Evolutionary conservation across 352 stramenopile genomes (phyloP).

Genomic region (Globisporangium solare): DNA sequence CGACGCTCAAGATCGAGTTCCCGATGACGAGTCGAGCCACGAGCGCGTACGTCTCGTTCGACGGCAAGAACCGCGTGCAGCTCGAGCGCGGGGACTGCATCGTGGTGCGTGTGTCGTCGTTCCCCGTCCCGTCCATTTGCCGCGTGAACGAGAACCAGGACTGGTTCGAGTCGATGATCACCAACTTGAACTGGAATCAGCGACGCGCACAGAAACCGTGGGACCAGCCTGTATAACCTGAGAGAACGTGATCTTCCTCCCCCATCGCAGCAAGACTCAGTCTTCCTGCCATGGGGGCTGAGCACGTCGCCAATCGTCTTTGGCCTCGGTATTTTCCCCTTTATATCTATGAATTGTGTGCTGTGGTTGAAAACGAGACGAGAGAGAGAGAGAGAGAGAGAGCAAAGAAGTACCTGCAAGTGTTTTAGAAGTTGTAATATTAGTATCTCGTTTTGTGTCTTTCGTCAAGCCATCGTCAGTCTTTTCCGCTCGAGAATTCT

Average conservation of each 20-base stretch:
- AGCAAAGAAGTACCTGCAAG: neutral
- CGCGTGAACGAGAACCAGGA: conserved; percentile 87
- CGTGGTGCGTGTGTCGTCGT: conserved; percentile 84
- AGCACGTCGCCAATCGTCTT: neutral
- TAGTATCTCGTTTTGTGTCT: neutral
- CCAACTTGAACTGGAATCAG: conserved; percentile 92
- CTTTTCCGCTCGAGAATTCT: neutral
- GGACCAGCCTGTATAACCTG: conserved; percentile 17
- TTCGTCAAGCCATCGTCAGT: neutral
- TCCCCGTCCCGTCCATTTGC: conserved; percentile 84
- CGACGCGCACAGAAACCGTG: conserved; percentile 80
- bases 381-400: conserved; percentile 7
- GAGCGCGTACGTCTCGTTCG: conserved; percentile 87
- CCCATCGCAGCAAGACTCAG: too few species aligned
- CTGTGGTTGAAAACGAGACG: neutral
- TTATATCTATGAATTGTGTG: too few species aligned
- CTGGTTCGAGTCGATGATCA: conserved; percentile 91
- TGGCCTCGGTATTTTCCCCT: too few species aligned
- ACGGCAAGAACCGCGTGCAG: conserved; percentile 88
- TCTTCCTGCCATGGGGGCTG: neutral
- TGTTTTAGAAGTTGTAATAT: conserved; percentile 15
- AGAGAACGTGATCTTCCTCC: neutral
- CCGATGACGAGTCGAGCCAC: conserved; percentile 67
- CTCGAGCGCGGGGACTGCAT: conserved; percentile 84
- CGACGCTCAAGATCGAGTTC: conserved; percentile 87